Percentiles rank a stretch among this genome's conserved stretches.
phyloP scores from a whole-genome alignment of 768 basidiomycete genomes.

The Naganishia onofrii region DNA sequence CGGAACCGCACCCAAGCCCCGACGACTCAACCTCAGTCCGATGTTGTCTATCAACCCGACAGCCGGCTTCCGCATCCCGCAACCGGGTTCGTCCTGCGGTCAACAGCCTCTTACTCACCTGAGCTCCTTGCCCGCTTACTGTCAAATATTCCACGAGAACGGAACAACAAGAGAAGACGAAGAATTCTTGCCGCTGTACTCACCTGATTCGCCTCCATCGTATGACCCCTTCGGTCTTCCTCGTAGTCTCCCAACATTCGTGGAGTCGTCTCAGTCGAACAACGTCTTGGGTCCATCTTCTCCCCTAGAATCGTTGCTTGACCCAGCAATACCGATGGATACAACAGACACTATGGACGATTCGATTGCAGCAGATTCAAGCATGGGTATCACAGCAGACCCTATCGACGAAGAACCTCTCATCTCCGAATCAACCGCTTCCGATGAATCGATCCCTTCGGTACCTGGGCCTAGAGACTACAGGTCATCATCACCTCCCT shows the following conservation, averaged over 20 bases:
- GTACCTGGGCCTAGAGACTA: neutral
- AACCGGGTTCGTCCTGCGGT: neutral
- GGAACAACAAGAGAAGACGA: slow-evolving; percentile 41
- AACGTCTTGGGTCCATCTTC: neutral
- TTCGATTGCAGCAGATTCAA: neutral
- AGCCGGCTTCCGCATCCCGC: neutral
- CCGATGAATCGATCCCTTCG: slow-evolving; percentile 5
- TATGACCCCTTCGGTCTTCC: neutral
- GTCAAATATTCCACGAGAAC: slow-evolving; percentile 50
- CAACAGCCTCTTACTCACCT: neutral
- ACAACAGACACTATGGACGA: neutral
- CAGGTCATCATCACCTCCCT: neutral
- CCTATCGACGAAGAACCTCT: neutral
- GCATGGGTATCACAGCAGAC: neutral
- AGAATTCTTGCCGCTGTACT: slow-evolving; percentile 46
- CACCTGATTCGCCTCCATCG: slow-evolving; percentile 10
- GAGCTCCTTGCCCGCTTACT: slow-evolving; percentile 44
- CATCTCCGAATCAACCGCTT: neutral
- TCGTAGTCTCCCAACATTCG: neutral
- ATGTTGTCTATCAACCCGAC: slow-evolving; percentile 6
- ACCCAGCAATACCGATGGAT: neutral
- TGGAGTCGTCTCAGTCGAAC: neutral
- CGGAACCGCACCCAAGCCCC: slow-evolving; percentile 41
- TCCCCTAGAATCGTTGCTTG: neutral
- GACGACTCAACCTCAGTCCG: slow-evolving; percentile 16